Base-by-base conservation (phyloP, 148 eudicot species). In the Rhododendron ovatum region DNA sequence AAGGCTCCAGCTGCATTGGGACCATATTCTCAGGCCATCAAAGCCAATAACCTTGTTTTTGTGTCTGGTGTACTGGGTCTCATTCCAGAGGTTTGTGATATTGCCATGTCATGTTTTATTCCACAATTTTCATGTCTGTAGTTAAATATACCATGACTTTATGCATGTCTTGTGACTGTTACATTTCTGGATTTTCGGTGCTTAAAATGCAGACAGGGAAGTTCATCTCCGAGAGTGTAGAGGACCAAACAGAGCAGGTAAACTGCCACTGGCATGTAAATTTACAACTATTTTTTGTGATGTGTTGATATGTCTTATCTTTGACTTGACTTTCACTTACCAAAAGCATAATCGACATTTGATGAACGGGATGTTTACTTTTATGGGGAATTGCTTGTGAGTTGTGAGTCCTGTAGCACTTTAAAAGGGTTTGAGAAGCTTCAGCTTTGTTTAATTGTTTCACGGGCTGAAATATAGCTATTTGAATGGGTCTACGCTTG, bases 171-270 rank as follows among this genome's bases (percentile, higher is more conserved):
- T 57, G 73, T 82, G 3, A 77, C 22, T 14, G 18, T 74, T 74
- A 22, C 57, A 73, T 61, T 86, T 22, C 86, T 74, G 45, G 53
- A 33, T 69, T 53, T 81, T 83, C 37, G 43, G 71, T 77, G 65
- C 74, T 12, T 84, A 53, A 81, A 71, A 85, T 92, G 91, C 90
- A 98, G 99, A 95, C 98, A 24, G 99, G 98, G 71, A 94, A 95
- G 86, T 94, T 98, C 85, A 86, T 95, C 84, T 94, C 99, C 1
- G 99, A 98, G 11, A 86, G 84, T 82, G 94, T 94, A 51, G 99
- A 98, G 90, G 99, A 95, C 15, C 99, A 98, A 89, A 98, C 99
- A 81, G 99, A 98, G 89, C 99, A 98, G 99, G 99, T 98, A 90
- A 79, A 59, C 69, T 71, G 17, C 17, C 9, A 28, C 28, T 41